Evolutionary conservation across 805 yeast species (phyloP).

Genomic region (Spathaspora sp.): DNA sequence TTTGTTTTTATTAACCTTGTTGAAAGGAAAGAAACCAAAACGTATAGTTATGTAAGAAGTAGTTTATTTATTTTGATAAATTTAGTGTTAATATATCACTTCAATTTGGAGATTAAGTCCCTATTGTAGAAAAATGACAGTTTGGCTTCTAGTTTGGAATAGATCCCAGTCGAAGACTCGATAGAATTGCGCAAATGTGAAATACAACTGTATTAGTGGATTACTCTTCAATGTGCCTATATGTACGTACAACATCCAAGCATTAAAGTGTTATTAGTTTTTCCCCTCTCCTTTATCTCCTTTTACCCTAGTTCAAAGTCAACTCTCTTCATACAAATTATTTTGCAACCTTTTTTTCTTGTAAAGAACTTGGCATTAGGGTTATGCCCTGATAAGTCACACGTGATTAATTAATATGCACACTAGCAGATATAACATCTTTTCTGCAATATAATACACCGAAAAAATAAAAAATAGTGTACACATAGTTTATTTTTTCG

Average conservation of each 20-base stretch:
- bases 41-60: not conserved
- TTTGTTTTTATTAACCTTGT: slow-evolving; percentile 26
- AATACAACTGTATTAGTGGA: too few species aligned
- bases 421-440: not conserved
- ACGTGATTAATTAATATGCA: not conserved
- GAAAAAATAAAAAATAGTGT: too few species aligned
- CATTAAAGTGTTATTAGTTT: too few species aligned
- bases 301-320: too few species aligned
- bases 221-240: too few species aligned
- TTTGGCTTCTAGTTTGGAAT: too few species aligned
- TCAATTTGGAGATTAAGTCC: not conserved
- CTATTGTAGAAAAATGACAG: too few species aligned
- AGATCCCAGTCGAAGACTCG: too few species aligned
- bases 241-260: too few species aligned
- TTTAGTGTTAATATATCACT: not conserved
- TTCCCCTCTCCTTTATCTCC: too few species aligned
- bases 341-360: not conserved
- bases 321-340: too few species aligned
- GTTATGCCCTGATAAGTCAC: not conserved
- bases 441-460: not conserved
- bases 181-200: too few species aligned
- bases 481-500: not conserved
- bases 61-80: not conserved
- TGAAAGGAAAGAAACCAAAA: slow-evolving; percentile 14
- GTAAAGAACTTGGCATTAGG: not conserved